Evolutionary conservation across 257 asterid genomes (phyloP).

Genomic region (Coffea canephora): DNA sequence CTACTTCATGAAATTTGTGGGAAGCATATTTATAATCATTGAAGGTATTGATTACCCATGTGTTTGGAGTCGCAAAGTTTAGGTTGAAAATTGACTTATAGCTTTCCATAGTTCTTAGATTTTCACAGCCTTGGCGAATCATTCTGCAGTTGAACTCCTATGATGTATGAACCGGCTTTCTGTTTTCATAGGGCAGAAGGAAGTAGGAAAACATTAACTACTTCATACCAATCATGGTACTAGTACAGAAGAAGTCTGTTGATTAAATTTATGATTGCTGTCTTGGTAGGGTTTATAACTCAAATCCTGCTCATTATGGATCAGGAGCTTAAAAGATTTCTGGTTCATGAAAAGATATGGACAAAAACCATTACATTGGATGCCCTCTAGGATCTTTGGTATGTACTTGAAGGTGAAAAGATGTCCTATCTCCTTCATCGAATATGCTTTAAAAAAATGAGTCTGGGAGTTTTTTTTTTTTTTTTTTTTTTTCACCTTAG

Average conservation of each 20-base stretch:
- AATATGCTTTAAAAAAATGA: not conserved
- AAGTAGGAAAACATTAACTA: constrained; percentile 1
- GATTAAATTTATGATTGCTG: not conserved
- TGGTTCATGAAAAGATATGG: constrained; percentile 4
- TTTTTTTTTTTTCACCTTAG: not conserved
- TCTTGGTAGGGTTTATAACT: not conserved
- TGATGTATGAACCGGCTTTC: not conserved
- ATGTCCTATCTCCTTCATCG: not conserved
- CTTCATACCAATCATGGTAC: not conserved
- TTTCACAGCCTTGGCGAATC: not conserved
- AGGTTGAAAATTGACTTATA: not conserved
- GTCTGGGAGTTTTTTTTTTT: not conserved
- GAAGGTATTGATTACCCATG: not conserved
- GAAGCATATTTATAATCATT: not conserved
- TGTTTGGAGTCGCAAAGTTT: not conserved
- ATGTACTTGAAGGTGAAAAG: not conserved
- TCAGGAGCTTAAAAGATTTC: constrained; percentile 9
- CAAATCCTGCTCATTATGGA: constrained; percentile 9
- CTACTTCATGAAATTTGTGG: not conserved
- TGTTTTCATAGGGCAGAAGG: not conserved
- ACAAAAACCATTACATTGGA: constrained; percentile 15
- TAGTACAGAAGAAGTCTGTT: not conserved
- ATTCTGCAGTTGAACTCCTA: not conserved
- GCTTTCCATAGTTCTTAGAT: not conserved
- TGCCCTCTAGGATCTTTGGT: not conserved